Conservation (phyloP, 176 grass and related monocot species). For the Raddia guianensis region DNA sequence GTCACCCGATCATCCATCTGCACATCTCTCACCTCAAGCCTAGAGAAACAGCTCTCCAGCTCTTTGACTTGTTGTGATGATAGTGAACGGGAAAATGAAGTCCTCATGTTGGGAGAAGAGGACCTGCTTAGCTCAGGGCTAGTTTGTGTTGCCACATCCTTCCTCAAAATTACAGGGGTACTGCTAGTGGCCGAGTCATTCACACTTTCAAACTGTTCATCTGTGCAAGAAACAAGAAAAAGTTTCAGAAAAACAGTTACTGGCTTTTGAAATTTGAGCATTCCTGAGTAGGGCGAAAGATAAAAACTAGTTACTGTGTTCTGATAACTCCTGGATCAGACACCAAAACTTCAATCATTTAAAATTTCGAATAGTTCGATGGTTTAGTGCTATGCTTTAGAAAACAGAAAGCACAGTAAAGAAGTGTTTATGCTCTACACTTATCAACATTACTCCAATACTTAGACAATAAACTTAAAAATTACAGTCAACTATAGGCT, state of each 20-base stretch:
- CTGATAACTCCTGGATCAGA: neutral
- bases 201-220: constrained; percentile 18
- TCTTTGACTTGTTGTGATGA: constrained; percentile 51
- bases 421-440: constrained; percentile 14
- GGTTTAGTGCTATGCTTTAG: neutral
- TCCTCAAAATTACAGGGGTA: constrained; percentile 50
- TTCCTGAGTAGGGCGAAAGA: neutral
- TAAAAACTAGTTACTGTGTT: neutral
- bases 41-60: constrained; percentile 76
- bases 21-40: constrained; percentile 77
- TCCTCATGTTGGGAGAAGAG: constrained; percentile 56
- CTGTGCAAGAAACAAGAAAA: constrained; percentile 34
- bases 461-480: constrained; percentile 6
- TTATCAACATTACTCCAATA: neutral
- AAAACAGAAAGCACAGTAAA: neutral
- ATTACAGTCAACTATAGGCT: neutral
- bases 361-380: neutral
- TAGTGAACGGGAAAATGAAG: constrained; percentile 53
- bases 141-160: constrained; percentile 84
- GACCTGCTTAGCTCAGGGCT: constrained; percentile 66
- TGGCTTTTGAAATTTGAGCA: constrained; percentile 27
- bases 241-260: constrained; percentile 18
- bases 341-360: constrained; percentile 4
- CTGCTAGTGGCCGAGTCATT: constrained; percentile 31
- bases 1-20: constrained; percentile 69